Evolutionary conservation across 257 asterid genomes (phyloP), one percentile per base, ranked within the genome.

Genomic region (Solanum chmielewskii): DNA sequence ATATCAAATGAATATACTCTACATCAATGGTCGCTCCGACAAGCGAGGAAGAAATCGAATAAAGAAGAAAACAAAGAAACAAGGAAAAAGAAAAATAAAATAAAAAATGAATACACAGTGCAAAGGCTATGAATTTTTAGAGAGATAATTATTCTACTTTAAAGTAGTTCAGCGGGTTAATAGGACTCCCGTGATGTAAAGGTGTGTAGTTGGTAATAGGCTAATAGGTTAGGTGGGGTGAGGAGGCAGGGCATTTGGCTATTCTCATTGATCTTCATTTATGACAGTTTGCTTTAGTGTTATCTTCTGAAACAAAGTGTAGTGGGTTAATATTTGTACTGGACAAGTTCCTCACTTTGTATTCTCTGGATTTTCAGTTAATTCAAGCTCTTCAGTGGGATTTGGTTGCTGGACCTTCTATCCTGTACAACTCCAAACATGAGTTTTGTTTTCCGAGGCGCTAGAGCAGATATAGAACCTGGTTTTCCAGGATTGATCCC

Each of bases 381-480:
- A 49, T 81, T 47, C 20, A 31, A 49, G 45, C 69, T 29, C 69
- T 10, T 81, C 69, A 49, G 85, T 49, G 69, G 84, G 42, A 49
- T 81, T 81, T 49, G 85, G 69, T 20, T 70, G 33, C 71, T 70
- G 74, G 42, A 35, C 25, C 69, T 86, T 27, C 29, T 31, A 12
- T 52, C 39, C 23, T 25, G 56, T 86, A 86, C 42, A 86, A 52
- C 83, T 52, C 47, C 70, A 86, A 74, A 89, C 91, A 97, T 97
- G 99, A 97, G 99, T 91, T 97, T 95, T 92, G 98, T 97, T 87
- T 97, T 96, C 90, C 96, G 99, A 89, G 99, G 99, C 83, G 89
- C 96, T 47, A 92, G 99, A 91, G 94, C 95, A 92, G 99, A 96
- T 88, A 89, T 95, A 85, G 99, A 96, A 90, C 90, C 99, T 89